These are phyloP conservation scores for Epichloe coenophiala DNA, from an alignment of 2,329 filamentous ascomycete species.

Conservation along the genomic window DNA sequence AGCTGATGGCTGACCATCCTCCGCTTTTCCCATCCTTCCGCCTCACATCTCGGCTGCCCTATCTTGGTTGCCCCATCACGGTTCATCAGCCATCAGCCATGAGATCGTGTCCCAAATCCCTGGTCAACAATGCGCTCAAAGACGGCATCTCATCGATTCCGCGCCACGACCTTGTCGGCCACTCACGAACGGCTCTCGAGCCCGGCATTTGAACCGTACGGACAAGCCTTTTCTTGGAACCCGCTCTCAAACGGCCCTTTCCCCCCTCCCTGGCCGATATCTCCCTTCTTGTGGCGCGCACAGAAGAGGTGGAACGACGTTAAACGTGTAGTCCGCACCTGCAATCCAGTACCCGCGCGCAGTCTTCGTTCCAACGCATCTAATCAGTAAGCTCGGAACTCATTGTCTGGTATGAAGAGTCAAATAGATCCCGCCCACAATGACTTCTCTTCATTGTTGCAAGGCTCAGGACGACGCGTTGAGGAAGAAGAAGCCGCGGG, in stretches of 20 bases:
- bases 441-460: background rate
- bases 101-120: no score
- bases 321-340: background rate
- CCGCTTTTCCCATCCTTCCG: no score
- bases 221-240: background rate
- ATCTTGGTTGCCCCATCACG: no score
- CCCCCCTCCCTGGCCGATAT: background rate
- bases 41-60: no score
- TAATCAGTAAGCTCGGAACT: background rate
- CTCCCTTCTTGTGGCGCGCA: background rate
- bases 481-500: no score
- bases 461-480: background rate
- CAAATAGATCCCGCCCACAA: background rate
- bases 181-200: background rate
- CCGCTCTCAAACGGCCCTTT: background rate
- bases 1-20: no score
- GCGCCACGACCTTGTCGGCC: background rate
- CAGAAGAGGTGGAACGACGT: background rate
- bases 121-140: no score
- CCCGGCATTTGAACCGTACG: background rate
- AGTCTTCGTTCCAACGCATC: constrained; percentile 1
- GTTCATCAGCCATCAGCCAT: no score
- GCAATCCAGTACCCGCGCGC: background rate
- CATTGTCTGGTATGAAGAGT: background rate
- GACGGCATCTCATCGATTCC: background rate